Conservation (phyloP, 805 yeast species). For the Saturnispora diversa region DNA sequence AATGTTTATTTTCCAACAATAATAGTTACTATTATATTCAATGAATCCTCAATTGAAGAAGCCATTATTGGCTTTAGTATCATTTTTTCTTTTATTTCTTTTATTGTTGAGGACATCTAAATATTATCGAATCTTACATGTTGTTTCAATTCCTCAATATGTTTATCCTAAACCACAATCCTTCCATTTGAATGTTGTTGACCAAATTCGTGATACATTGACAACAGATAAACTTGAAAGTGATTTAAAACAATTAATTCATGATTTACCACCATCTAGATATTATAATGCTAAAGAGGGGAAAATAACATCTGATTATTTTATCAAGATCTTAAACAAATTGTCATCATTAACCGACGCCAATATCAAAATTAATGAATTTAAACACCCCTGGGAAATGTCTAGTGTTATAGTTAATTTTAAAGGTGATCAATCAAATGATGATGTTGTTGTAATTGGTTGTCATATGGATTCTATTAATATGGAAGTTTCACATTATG, state of each 20-base stretch:
- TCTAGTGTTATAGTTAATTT: slow-evolving; percentile 64
- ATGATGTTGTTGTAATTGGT: slow-evolving; percentile 61
- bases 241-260: slow-evolving; percentile 8
- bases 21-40: background rate
- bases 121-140: slow-evolving; percentile 3
- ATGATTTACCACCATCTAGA: slow-evolving; percentile 41
- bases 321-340: slow-evolving; percentile 42
- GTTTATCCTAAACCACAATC: slow-evolving; percentile 40
- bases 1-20: background rate
- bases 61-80: background rate
- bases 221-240: slow-evolving; percentile 2
- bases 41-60: slow-evolving; percentile 2
- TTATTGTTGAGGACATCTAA: background rate
- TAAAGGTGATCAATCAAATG: slow-evolving; percentile 23
- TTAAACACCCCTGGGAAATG: slow-evolving; percentile 73
- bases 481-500: slow-evolving; percentile 44
- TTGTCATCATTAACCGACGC: slow-evolving; percentile 28
- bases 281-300: slow-evolving; percentile 73
- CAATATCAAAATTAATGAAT: slow-evolving; percentile 33
- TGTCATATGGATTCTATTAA: slow-evolving; percentile 86
- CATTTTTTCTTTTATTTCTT: background rate
- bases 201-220: slow-evolving; percentile 14
- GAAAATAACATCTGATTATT: slow-evolving; percentile 61
- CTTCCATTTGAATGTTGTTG: slow-evolving; percentile 33
- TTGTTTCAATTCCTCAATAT: slow-evolving; percentile 3